These are phyloP conservation scores for Neoboletus brunneissimus DNA, from an alignment of 768 basidiomycete genomes.

Conservation along the genomic window DNA sequence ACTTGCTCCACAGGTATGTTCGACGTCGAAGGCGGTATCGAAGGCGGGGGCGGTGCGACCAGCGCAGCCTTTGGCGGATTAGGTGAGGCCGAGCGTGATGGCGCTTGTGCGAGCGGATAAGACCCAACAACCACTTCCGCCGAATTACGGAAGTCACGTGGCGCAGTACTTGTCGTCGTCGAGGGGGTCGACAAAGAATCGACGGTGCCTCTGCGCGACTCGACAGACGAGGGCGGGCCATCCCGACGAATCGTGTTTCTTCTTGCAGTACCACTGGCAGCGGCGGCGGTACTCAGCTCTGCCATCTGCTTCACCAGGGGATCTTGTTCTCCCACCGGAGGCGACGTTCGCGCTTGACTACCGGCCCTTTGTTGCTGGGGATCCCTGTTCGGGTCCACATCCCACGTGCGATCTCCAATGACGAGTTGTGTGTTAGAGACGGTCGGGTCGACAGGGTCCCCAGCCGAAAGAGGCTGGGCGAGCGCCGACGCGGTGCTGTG, in stretches of 20 bases:
- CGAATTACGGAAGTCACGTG: constrained; percentile 67
- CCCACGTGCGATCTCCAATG: constrained; percentile 65
- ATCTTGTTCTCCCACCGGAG: constrained; percentile 46
- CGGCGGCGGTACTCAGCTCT: constrained; percentile 41
- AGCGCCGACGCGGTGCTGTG: constrained; percentile 23
- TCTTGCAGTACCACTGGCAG: constrained; percentile 13
- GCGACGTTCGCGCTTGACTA: constrained; percentile 21
- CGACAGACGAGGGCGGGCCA: constrained; percentile 18
- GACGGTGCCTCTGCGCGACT: constrained; percentile 25
- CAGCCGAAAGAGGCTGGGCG: constrained; percentile 36
- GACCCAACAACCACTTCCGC: constrained; percentile 78
- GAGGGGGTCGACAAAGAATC: constrained; percentile 28
- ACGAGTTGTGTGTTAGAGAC: constrained; percentile 58
- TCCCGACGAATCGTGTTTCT: constrained; percentile 28
- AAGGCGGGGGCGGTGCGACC: constrained; percentile 58
- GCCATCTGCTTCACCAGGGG: constrained; percentile 67
- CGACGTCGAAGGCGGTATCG: constrained; percentile 36
- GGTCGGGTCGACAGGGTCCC: constrained; percentile 60
- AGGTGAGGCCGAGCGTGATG: constrained; percentile 74
- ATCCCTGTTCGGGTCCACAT: constrained; percentile 61
- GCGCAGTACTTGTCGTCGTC: constrained; percentile 13
- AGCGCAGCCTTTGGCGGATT: constrained; percentile 70
- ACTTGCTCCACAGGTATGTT: constrained; percentile 70
- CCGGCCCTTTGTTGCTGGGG: constrained; percentile 46
- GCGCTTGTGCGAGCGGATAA: constrained; percentile 50